phyloP scores from a whole-genome alignment of 1,139 yeast species.

The Debaryomyces robertsiae region DNA sequence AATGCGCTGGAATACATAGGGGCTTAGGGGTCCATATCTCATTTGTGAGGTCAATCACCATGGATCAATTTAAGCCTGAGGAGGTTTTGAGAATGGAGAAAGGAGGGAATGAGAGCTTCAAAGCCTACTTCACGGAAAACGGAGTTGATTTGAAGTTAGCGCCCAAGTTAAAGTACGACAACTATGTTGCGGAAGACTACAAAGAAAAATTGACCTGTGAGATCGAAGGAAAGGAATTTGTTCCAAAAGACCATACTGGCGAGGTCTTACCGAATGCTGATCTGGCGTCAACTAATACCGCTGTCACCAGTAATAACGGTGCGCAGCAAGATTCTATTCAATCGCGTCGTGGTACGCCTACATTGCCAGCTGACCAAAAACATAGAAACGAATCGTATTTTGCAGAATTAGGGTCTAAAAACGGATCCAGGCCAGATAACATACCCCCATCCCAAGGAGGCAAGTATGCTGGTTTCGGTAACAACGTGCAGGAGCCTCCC shows the following conservation, averaged over 20 bases:
- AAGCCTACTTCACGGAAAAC: constrained; percentile 64
- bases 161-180: constrained; percentile 77
- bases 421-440: constrained; percentile 72
- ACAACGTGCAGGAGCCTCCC: constrained; percentile 46
- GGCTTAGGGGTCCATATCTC: constrained; percentile 97
- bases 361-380: constrained; percentile 44
- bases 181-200: constrained; percentile 92
- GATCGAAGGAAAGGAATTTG: constrained; percentile 74
- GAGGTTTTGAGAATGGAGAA: constrained; percentile 89
- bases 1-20: constrained; percentile 96
- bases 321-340: constrained; percentile 34
- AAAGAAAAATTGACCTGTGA: constrained; percentile 76
- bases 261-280: constrained; percentile 39
- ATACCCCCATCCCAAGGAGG: constrained; percentile 96
- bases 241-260: constrained; percentile 64
- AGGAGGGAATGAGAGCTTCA: constrained; percentile 88
- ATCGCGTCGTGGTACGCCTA: constrained; percentile 47
- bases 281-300: constrained; percentile 9
- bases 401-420: constrained; percentile 72
- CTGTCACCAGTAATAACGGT: constrained; percentile 15
- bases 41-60: constrained; percentile 92
- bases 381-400: constrained; percentile 78
- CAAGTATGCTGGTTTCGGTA: constrained; percentile 88
- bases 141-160: constrained; percentile 72
- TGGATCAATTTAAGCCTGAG: constrained; percentile 96